Conservation (phyloP, 2,329 filamentous ascomycete species). For the Trichoderma sp. region DNA sequence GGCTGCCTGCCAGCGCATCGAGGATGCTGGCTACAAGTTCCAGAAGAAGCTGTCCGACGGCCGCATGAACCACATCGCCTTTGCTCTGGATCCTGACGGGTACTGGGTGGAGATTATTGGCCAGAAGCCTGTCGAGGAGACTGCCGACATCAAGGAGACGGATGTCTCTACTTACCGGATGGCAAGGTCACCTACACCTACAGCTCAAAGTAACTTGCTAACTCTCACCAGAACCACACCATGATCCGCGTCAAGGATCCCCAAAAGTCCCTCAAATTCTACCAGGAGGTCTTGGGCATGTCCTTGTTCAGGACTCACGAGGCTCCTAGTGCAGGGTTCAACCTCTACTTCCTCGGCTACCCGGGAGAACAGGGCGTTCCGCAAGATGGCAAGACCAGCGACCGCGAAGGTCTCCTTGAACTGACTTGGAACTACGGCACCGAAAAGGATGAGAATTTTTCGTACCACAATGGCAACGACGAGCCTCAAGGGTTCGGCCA, state of each 20-base stretch:
- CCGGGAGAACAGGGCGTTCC: constrained; percentile 57
- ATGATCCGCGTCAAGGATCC: constrained; percentile 93
- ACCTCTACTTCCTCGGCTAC: constrained; percentile 91
- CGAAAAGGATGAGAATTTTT: constrained; percentile 81
- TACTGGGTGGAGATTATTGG: constrained; percentile 87
- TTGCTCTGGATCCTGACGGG: constrained; percentile 83
- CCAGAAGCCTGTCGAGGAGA: constrained; percentile 70
- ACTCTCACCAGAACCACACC: constrained; percentile 68
- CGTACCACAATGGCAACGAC: constrained; percentile 90
- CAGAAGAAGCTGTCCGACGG: constrained; percentile 94
- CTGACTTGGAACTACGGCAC: constrained; percentile 84
- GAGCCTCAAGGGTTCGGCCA: constrained; percentile 94
- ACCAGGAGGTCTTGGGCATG: constrained; percentile 90
- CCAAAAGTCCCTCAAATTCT: constrained; percentile 74
- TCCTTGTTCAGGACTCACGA: constrained; percentile 72
- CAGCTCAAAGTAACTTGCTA: not conserved
- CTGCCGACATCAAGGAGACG: constrained; percentile 70
- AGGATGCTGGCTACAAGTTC: constrained; percentile 88
- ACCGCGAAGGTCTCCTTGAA: constrained; percentile 83
- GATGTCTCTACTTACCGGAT: constrained; percentile 75
- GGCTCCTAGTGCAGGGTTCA: constrained; percentile 73
- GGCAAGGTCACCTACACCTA: constrained; percentile 41
- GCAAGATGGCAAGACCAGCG: constrained; percentile 58
- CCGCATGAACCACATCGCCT: constrained; percentile 84
- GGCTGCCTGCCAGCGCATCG: constrained; percentile 84